Evolutionary conservation across 352 stramenopile genomes (phyloP).

Genomic region (Phytopythium helicoides): DNA sequence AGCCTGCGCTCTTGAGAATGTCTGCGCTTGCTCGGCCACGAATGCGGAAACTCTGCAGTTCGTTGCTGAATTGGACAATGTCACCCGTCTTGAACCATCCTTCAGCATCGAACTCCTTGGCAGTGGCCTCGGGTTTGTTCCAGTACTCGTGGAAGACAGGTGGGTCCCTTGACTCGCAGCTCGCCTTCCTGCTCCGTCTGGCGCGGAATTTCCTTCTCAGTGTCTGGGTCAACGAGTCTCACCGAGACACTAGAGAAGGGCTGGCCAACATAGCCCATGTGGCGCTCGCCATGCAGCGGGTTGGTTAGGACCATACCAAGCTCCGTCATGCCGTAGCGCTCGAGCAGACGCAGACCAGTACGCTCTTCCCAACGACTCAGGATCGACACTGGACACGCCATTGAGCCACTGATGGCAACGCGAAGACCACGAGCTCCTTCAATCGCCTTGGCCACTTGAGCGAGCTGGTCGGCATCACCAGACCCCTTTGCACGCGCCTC

Average conservation of each 20-base stretch:
- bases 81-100: slow-evolving; percentile 92
- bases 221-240: slow-evolving; percentile 78
- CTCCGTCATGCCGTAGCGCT: slow-evolving; percentile 92
- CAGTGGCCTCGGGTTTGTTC: slow-evolving; percentile 77
- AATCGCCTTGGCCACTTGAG: slow-evolving; percentile 21
- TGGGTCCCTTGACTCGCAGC: slow-evolving; percentile 82
- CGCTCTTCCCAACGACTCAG: slow-evolving; percentile 77
- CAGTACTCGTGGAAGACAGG: slow-evolving; percentile 89
- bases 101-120: slow-evolving; percentile 79
- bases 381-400: slow-evolving; percentile 82
- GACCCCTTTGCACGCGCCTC: no score
- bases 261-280: slow-evolving; percentile 82
- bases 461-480: no score
- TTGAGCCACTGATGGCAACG: slow-evolving; percentile 81
- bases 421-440: slow-evolving; percentile 27
- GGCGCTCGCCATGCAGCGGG: slow-evolving; percentile 58
- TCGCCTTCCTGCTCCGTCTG: slow-evolving; percentile 61
- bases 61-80: slow-evolving; percentile 76
- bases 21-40: slow-evolving; percentile 87
- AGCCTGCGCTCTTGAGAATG: slow-evolving; percentile 91
- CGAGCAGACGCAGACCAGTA: slow-evolving; percentile 81
- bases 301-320: slow-evolving; percentile 92
- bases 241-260: slow-evolving; percentile 82
- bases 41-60: slow-evolving; percentile 82
- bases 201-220: slow-evolving; percentile 37